Base-by-base conservation (phyloP, 208 protist genomes). In the Leptomonas seymouri region DNA sequence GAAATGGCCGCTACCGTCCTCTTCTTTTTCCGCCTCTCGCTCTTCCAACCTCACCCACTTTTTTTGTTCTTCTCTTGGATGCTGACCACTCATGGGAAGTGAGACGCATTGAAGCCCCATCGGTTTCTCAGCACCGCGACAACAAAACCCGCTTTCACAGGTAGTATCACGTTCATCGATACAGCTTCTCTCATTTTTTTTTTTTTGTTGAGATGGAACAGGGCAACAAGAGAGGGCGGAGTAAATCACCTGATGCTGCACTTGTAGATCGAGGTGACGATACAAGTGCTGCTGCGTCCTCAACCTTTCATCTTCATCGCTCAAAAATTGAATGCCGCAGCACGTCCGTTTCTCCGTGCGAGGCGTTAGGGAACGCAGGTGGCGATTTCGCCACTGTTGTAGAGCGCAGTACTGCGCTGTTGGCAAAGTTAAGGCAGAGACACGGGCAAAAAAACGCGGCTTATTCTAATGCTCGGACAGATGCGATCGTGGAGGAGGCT, bases 301-400 rank as follows among this genome's bases (percentile, higher is more conserved):
- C 16, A 23, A 15, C 44, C 16, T 11, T 27, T 6, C 25, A 16
- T 50, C 27, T 16, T 21, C 15, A 3, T 9, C 58, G 12, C 27
- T 28, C 28, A 6, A 45, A 53, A 8, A 2, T 1, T 5, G 14
- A 39, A 2, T 2, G 42, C 3, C 30, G 45, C 18, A 23, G 14
- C 5, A 36, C 34, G 3, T 67, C 48, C 3, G 20, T 28, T 46
- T 67, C 36, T 16, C 3, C 18, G n/a, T 21, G 14, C 36, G 16
- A 2, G 7, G 28, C 23, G 3, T 18, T n/a, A 14, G 15, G 1
- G 15, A 23, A 63, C 16, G 64, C 25, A 12, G 70, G 76, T 9
- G 42, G 30, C n/a, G 76, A 81, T 18, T 81, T 67, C 36, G 21
- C 25, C 25, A 71, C 61, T 1, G 61, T 82, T 41, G 77, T 75